Conservation (phyloP, 441 rosid genomes). For the Capsella rubella region DNA sequence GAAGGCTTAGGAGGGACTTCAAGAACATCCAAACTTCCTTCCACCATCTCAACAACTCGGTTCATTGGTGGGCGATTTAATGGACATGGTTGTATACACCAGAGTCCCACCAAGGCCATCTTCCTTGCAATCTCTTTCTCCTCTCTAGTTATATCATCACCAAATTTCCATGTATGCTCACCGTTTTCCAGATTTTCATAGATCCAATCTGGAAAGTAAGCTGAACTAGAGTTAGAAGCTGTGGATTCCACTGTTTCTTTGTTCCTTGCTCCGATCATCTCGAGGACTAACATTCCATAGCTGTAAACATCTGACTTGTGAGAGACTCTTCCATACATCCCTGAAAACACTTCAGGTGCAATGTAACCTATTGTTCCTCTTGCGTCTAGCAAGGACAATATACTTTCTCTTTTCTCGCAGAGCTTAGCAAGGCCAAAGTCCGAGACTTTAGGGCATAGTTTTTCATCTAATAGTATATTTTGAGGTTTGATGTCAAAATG, state of each 20-base stretch:
- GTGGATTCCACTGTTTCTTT: background rate
- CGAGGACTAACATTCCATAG: background rate
- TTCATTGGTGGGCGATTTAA: conserved; percentile 50
- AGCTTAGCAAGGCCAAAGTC: too few relatives aligned
- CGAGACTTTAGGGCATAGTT: background rate
- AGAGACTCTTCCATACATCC: conserved; percentile 39
- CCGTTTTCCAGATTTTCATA: background rate
- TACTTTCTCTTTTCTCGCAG: too few relatives aligned
- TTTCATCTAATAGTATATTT: conserved; percentile 39
- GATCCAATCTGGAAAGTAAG: background rate
- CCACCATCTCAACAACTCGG: conserved; percentile 50
- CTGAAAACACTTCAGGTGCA: conserved; percentile 49
- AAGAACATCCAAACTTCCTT: conserved; percentile 45
- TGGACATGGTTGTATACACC: conserved; percentile 56
- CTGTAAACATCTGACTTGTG: background rate
- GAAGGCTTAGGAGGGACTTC: conserved; percentile 51
- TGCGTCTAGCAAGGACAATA: background rate
- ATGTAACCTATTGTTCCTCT: conserved; percentile 49
- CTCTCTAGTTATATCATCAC: background rate
- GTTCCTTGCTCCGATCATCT: background rate
- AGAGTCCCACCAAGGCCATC: conserved; percentile 48
- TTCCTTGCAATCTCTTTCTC: conserved; percentile 29
- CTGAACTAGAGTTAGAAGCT: background rate
- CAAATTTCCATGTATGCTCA: background rate
- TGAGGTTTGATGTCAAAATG: conserved; percentile 68